Percentiles rank a stretch among this genome's conserved stretches.
phyloP scores from a whole-genome alignment of 192 early-diverging fungal species.

The Coemansia sp. region DNA sequence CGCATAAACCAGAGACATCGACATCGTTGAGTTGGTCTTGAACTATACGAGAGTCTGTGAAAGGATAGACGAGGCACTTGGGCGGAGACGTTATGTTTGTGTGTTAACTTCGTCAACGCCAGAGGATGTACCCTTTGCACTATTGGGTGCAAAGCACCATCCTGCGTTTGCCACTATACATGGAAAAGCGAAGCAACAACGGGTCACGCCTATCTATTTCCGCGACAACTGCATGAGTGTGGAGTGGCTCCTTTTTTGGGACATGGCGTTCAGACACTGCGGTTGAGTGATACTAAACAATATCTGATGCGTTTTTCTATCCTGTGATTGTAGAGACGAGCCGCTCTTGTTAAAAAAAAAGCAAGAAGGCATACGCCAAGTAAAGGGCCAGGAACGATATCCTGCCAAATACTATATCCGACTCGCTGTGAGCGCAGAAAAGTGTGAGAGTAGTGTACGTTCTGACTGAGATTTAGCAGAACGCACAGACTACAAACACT shows the following conservation, averaged over 20 bases:
- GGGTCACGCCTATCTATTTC: background rate
- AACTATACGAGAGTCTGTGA: no score
- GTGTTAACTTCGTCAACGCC: no score
- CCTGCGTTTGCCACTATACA: no score
- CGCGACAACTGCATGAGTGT: background rate
- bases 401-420: background rate
- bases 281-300: background rate
- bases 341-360: constrained; percentile 20
- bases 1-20: no score
- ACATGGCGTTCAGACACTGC: background rate
- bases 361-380: constrained; percentile 6
- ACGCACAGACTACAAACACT: background rate
- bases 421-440: background rate
- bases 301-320: constrained; percentile 1
- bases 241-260: background rate
- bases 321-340: constrained; percentile 35
- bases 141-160: no score
- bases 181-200: background rate
- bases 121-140: no score
- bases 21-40: no score
- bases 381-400: background rate
- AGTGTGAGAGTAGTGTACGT: background rate
- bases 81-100: no score
- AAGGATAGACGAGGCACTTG: no score
- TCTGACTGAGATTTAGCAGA: background rate